Percentiles rank a stretch among this genome's conserved stretches.
Conservation (phyloP, 441 rosid genomes). For the Hura crepitans region DNA sequence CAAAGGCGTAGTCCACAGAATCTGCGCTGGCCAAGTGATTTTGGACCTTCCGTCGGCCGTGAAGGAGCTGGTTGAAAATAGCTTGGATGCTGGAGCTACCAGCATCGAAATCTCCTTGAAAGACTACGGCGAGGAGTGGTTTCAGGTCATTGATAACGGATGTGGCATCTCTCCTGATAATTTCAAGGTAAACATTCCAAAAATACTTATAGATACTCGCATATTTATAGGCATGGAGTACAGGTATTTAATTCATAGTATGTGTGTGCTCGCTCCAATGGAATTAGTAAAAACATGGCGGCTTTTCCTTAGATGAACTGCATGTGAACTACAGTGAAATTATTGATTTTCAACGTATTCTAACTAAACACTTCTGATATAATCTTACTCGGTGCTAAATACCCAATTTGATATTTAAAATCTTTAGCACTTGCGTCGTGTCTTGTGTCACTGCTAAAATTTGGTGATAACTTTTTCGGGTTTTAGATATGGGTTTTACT, state of each 20-base stretch:
- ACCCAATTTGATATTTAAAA: not conserved
- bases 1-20: conserved; percentile 67
- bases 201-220: not conserved
- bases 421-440: not conserved
- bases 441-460: not conserved
- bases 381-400: no score
- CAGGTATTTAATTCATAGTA: no score
- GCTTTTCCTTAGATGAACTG: not conserved
- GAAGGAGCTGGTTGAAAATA: conserved; percentile 94
- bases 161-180: conserved; percentile 79
- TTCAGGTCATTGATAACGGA: conserved; percentile 94
- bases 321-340: not conserved
- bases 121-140: conserved; percentile 72
- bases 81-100: conserved; percentile 95
- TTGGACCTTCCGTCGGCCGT: conserved; percentile 88
- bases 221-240: not conserved
- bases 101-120: conserved; percentile 71
- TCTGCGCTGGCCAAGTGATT: conserved; percentile 91
- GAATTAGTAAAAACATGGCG: not conserved
- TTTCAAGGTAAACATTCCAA: conserved; percentile 54
- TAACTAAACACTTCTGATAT: no score
- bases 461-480: not conserved
- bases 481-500: not conserved
- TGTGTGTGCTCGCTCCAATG: not conserved
- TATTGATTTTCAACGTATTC: not conserved